A percentile compares a stretch with the other conserved stretches of the same genome.
These are phyloP conservation scores for Leishmania tarentolae DNA, from an alignment of 208 protist species.

Conservation along the genomic window DNA sequence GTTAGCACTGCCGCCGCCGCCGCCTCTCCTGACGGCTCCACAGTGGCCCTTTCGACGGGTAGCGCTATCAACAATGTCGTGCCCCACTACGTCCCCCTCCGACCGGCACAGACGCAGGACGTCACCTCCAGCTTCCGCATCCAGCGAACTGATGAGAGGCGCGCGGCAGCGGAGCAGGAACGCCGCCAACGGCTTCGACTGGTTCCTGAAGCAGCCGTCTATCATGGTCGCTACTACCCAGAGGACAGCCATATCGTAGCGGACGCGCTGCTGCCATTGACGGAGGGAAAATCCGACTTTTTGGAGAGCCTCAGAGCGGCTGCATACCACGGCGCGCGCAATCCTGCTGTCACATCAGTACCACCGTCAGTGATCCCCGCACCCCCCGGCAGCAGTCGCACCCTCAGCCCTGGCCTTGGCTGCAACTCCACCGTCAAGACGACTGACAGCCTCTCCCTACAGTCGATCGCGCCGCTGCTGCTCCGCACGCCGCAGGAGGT, in stretches of 20 bases:
- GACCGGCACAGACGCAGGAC: conserved; percentile 21
- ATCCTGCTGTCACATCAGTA: not conserved
- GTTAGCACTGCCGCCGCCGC: conserved; percentile 6
- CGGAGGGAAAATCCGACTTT: not conserved
- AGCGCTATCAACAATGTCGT: not conserved
- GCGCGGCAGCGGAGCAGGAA: conserved; percentile 7
- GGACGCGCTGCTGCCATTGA: conserved; percentile 1
- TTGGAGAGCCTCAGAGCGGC: not conserved
- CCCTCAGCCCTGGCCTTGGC: not conserved
- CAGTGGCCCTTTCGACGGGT: not conserved
- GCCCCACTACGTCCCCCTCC: conserved; percentile 13
- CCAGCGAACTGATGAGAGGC: conserved; percentile 18
- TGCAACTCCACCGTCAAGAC: not conserved
- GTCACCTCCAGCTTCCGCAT: conserved; percentile 16
- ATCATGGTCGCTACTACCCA: conserved; percentile 31
- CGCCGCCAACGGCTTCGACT: conserved; percentile 25
- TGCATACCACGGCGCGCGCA: not conserved
- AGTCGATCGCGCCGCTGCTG: conserved; percentile 5
- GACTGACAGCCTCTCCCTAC: not conserved
- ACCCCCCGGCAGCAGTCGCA: not conserved
- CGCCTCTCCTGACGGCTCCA: not conserved
- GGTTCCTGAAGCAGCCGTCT: conserved; percentile 16
- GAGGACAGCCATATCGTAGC: conserved; percentile 12
- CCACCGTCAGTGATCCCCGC: not conserved
- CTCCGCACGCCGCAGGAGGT: conserved; percentile 20